Evolutionary conservation across 179 eudicot genomes (phyloP).

Genomic region (Spinacia oleracea): DNA sequence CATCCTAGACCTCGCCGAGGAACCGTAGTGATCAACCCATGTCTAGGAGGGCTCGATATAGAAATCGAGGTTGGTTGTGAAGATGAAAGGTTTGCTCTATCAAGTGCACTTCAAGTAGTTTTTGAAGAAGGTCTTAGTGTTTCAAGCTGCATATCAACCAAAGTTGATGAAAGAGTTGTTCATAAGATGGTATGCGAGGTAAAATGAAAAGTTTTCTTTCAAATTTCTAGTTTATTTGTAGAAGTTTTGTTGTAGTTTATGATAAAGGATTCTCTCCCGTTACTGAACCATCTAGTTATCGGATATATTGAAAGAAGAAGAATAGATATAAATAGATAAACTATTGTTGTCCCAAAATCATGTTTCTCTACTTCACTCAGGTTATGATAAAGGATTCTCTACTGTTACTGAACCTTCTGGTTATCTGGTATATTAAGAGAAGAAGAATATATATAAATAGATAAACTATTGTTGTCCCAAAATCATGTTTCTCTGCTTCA

Average conservation of each 20-base stretch:
- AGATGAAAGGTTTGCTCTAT: slow-evolving; percentile 37
- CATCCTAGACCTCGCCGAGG: slow-evolving; percentile 5
- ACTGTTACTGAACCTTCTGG: too few relatives aligned
- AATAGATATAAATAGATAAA: too few relatives aligned
- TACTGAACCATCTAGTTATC: too few relatives aligned
- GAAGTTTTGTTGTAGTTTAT: background rate
- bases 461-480: too few relatives aligned
- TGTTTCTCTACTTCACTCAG: too few relatives aligned
- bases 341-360: too few relatives aligned
- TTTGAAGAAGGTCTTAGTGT: slow-evolving; percentile 39
- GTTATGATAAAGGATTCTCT: background rate
- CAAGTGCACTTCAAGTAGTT: slow-evolving; percentile 38
- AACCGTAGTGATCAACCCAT: slow-evolving; percentile 28
- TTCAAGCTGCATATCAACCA: slow-evolving; percentile 40
- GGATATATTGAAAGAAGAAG: too few relatives aligned
- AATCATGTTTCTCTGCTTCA: too few relatives aligned
- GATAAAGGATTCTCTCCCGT: background rate
- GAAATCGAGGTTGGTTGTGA: slow-evolving; percentile 32
- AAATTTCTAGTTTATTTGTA: background rate
- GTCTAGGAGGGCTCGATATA: slow-evolving; percentile 39
- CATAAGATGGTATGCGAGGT: slow-evolving; percentile 52
- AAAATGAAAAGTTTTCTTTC: background rate
- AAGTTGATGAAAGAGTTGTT: slow-evolving; percentile 25
- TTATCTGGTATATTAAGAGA: too few relatives aligned
- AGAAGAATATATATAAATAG: too few relatives aligned